Evolutionary conservation across 75 land plant genomes (phyloP).

Genomic region (Selaginella moellendorffii): DNA sequence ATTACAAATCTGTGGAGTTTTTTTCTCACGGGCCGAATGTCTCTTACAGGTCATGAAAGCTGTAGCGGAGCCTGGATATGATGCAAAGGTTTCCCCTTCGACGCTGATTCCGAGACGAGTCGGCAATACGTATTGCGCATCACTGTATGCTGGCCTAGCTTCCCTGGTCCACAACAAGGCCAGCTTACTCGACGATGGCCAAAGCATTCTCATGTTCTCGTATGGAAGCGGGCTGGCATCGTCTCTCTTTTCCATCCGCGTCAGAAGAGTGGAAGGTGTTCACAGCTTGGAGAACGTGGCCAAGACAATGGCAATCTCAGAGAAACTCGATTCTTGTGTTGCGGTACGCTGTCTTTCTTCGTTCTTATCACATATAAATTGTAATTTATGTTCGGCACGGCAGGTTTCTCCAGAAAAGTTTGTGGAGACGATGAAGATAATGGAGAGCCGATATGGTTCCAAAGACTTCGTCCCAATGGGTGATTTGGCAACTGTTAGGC

Average conservation of each 20-base stretch:
- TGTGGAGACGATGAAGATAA: constrained; percentile 54
- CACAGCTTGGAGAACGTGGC: constrained; percentile 59
- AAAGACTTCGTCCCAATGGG: constrained; percentile 67
- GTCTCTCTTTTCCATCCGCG: constrained; percentile 58
- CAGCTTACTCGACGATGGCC: constrained; percentile 40
- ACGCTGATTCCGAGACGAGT: constrained; percentile 82
- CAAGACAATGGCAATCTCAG: constrained; percentile 40
- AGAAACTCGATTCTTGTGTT: constrained; percentile 53
- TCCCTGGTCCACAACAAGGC: constrained; percentile 63
- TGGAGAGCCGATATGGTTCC: constrained; percentile 84
- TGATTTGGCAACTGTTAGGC: constrained; percentile 39
- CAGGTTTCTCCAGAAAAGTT: constrained; percentile 59
- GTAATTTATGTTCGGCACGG: too few species aligned
- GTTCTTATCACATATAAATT: too few species aligned
- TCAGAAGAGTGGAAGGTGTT: constrained; percentile 43
- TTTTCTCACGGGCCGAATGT: neutral
- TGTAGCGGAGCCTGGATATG: constrained; percentile 65
- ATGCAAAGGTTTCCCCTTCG: constrained; percentile 67
- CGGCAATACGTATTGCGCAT: constrained; percentile 97
- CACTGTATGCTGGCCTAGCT: constrained; percentile 86
- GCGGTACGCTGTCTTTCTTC: constrained; percentile 32
- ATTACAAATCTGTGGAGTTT: neutral
- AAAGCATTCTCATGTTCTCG: constrained; percentile 75
- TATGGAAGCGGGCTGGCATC: constrained; percentile 96
- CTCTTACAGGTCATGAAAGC: constrained; percentile 57